These are phyloP conservation scores for Heterobasidion parviporum DNA, from an alignment of 1,284 basidiomycete species.

Conservation along the genomic window DNA sequence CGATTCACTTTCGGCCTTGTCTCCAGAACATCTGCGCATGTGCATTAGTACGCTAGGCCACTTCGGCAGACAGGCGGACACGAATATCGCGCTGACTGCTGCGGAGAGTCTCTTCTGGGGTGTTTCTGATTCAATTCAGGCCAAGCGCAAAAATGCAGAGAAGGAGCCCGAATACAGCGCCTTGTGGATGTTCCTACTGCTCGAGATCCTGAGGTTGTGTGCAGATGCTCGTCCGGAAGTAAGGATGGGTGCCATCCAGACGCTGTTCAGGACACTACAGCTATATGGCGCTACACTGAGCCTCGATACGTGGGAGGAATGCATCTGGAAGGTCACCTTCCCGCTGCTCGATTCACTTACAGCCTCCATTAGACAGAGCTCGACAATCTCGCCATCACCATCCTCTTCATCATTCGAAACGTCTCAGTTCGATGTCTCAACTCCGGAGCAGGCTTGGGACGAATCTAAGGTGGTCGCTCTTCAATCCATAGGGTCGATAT, in stretches of 20 bases:
- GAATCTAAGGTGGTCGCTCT: conserved; percentile 86
- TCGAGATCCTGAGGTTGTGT: conserved; percentile 78
- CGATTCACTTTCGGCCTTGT: conserved; percentile 81
- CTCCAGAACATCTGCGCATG: conserved; percentile 71
- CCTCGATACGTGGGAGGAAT: conserved; percentile 78
- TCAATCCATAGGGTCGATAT: conserved; percentile 77
- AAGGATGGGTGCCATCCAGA: conserved; percentile 89
- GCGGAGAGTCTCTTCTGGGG: conserved; percentile 88
- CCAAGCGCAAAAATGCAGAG: conserved; percentile 60
- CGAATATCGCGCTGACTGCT: conserved; percentile 92
- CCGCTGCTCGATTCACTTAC: conserved; percentile 77
- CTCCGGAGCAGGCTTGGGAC: conserved; percentile 50
- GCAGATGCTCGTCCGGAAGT: conserved; percentile 82
- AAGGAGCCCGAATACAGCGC: conserved; percentile 67
- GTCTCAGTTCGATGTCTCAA: conserved; percentile 10
- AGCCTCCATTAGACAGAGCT: conserved; percentile 37
- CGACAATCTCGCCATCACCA: conserved; percentile 8
- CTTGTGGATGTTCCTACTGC: conserved; percentile 87
- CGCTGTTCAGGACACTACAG: conserved; percentile 89
- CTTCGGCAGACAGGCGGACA: conserved; percentile 88
- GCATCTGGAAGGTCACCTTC: conserved; percentile 84
- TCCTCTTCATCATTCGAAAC: neutral
- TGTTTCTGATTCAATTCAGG: conserved; percentile 87
- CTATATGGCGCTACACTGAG: conserved; percentile 84
- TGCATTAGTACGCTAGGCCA: conserved; percentile 88